Evolutionary conservation across 805 yeast genomes (phyloP), one percentile per base, ranked within the genome.

Genomic region (Ogataea henricii): DNA sequence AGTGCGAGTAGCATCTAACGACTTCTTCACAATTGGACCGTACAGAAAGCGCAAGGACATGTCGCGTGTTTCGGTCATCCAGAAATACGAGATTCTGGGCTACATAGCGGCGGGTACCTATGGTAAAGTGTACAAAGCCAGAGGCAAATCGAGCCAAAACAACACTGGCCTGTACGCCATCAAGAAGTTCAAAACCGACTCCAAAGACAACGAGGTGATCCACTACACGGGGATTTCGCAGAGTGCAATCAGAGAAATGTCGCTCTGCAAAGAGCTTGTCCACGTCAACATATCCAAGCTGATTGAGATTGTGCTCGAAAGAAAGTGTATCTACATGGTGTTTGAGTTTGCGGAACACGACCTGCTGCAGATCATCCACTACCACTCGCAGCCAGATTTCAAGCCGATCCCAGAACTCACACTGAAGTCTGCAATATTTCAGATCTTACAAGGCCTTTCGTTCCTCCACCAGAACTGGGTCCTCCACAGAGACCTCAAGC

Each of bases 81-180:
- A 85, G 44, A 86, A 85, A 57, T 94, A 91, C 67, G 91, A 86
- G 52, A 85, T 94, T 50, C 69, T 90, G 14, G 99, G 99, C 0
- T 94, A 94, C 67, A 94, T 94, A 49, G 99, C 99, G 1, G 97
- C 99, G 0, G 99, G 99, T 33, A 94, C 99, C 0, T 94, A 94
- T 66, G 99, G 99, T 48, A 80, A 89, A 49, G 96, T 89, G 18
- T 94, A 90, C 71, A 92, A 94, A 64, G 98, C 97, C 6, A 78
- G 79, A 52, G 75, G 83, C 7, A 52, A 64, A 48, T 50, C 60
- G 36, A 58, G 55, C 34, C 48, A 46, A 48, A 57, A 41, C 62
- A 62, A 55, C 20, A 55, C 53, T 20, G 57, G 66, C 16, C 73
- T 82, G 38, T 88, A 74, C 63, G 99, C 99, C 5, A 94, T 94